Base-by-base conservation (phyloP, 2,329 filamentous ascomycete species). In the Ascochyta rabiei region DNA sequence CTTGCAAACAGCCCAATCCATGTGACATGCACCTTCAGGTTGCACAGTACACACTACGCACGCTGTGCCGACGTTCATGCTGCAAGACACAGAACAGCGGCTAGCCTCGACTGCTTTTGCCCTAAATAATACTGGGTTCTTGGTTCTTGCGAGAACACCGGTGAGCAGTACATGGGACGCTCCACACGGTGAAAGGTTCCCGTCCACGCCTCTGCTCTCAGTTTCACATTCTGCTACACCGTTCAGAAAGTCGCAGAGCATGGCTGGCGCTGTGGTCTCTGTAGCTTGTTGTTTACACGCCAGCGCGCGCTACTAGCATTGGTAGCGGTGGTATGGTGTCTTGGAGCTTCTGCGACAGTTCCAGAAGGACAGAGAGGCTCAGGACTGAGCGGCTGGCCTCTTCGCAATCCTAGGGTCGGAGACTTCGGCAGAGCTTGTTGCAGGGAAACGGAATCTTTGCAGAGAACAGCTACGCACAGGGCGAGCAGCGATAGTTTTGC, bases 211-310 rank as follows among this genome's bases (percentile, higher is more conserved):
- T 23, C 18, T 31, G 47, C 31, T 37, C 23, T 12, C 6, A 9
- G 39, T 49, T 49, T 43, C 47, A 43, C 6, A 37, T 37, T 38
- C 23, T 49, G 47, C 38, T 49, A 30, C 38, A 37, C 12, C 16
- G 21, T 18, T 42, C 16, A 23, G 23, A 42, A 35, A 7, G n/a
- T 28, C 7, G 24, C 33, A 43, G 39, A 38, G 31, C 35, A 31
- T 10, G 42, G 39, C 33, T 24, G 12, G 6, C 24, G 33, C 30
- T 31, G 26, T 44, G 48, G 39, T 38, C 15, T 15, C 18, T 13
- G 24, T 24, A 42, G 24, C 33, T 44, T 26, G 38, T 40, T 43
- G 47, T 35, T 24, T 28, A 31, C 38, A 23, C 33, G 47, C 38
- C 33, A 38, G 24, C 44, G 48, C 48, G 31, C 33, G 37, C 39